Base-by-base conservation (phyloP, 2,329 filamentous ascomycete species). In the Pezicula carpinea region DNA sequence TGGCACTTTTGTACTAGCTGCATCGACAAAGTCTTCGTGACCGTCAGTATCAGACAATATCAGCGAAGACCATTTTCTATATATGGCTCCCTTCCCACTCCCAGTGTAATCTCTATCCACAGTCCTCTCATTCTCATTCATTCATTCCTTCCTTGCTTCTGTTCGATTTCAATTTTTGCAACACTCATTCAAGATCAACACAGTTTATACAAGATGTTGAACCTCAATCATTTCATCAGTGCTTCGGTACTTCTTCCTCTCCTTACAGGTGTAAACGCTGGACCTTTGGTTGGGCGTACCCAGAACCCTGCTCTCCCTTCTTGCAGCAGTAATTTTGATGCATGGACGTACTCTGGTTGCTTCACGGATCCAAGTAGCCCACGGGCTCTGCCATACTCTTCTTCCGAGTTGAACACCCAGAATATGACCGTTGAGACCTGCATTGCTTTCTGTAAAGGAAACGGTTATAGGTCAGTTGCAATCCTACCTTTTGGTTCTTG, bases 401-500 rank as follows among this genome's bases (percentile, higher is more conserved):
- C 14, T 19, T 21, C 56, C 19, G 54, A 56, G 22, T 48, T 64
- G 5, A 51, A 60, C 15, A 57, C 52, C 22, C 47, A 56, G 44
- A 64, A 62, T 29, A 64, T 65, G 53, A 68, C 65, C 1, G 56
- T 67, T 4, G 59, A 65, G 53, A 57, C 48, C 15, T 68, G 65
- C 53, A 59, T 60, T 44, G 59, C 63, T 43, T 64, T 63, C 39
- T 68, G 65, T 48, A 68, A 68, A 40, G 47, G 53, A 10, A 59
- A 59, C 41, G 50, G 48, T 42, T 61, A 59, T 38, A 56, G 55
- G 7, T 61, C 57, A 35, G 49, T 47, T 40, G 43, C 39, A 17
- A 8, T 6, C 10, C 23, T 26, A 26, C 26, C 26, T 4, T 14
- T 35, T 35, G 14, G 11, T 13, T 18, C 6, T 7, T 11, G 38